These are phyloP conservation scores for Murraya koenigii DNA, from an alignment of 345 rosid species.

Conservation along the genomic window DNA sequence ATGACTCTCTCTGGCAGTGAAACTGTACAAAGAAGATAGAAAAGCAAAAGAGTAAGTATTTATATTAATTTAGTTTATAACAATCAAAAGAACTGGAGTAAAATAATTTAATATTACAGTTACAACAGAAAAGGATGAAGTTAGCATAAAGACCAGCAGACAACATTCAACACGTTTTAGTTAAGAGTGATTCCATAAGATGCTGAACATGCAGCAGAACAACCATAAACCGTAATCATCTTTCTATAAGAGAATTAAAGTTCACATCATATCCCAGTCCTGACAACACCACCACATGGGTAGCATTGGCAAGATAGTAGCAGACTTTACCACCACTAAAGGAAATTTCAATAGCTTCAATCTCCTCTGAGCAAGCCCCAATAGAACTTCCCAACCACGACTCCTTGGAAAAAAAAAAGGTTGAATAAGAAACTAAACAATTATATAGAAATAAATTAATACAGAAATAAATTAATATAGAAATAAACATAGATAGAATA, in stretches of 20 bases:
- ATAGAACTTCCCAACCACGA: conserved; percentile 50
- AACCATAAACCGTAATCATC: conserved; percentile 48
- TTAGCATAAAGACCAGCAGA: neutral
- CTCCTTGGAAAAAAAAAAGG: conserved; percentile 40
- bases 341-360: conserved; percentile 61
- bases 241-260: conserved; percentile 36
- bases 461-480: neutral
- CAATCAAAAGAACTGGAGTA: neutral
- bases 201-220: too few relatives aligned
- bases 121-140: neutral
- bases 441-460: neutral
- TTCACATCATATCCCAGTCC: conserved; percentile 43
- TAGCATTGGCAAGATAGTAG: conserved; percentile 51
- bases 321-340: conserved; percentile 82
- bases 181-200: neutral
- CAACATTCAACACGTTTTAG: neutral
- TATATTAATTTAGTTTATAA: neutral
- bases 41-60: neutral
- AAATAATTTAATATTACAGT: neutral
- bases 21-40: conserved; percentile 33
- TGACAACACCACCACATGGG: conserved; percentile 67
- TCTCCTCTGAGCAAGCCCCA: conserved; percentile 59
- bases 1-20: conserved; percentile 43
- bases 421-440: conserved; percentile 3
- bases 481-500: neutral